Base-by-base conservation (phyloP, 768 basidiomycete species). In the Amanita exitialis region DNA sequence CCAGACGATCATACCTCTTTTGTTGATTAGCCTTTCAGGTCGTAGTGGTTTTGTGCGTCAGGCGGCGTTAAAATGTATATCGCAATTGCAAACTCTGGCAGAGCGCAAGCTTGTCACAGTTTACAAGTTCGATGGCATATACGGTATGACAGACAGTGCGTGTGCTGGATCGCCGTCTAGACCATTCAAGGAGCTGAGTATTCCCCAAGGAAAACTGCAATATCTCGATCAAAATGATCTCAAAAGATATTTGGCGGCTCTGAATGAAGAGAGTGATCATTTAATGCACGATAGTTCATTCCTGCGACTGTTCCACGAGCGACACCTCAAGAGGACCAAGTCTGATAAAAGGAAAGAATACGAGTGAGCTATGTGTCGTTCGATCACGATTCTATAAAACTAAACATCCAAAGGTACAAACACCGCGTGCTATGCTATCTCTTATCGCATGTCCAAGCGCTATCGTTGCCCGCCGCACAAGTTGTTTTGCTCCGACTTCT, bases 51-150 rank as follows among this genome's bases (percentile, higher is more conserved):
- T 63, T 5, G 66, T 74, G n/a, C 74, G 82, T 18, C 63, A 67
- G 41, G 76, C 72, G 12, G 78, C 82, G 15, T 58, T 80, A 18
- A 75, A 77, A 52, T 84, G 82, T 49, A 65, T 90, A 7, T 67
- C 67, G 0, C 64, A 73, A 4, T 58, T 87, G 47, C 59, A 63
- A 20, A 64, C 70, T 20, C 56, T 75, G 18, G 64, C 68, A 0
- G 63, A 64, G 54, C 68, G 68, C 56, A 75, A 69, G 56, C 68
- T 80, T 16, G 67, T 68, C 44, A 69, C 72, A 3, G 76, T 91
- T 2, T 91, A 90, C 65, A 82, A 75, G 15, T 76, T 86, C 56
- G 89, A 91, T 58, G 69, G 70, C 1, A 75, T 91, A 18, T 92
- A 91, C 56, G 89, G 86, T 3, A 57, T 69, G 12, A 71, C 63